phyloP scores from a whole-genome alignment of 108 stramenopile genomes.

The Bacterosira constricta region DNA sequence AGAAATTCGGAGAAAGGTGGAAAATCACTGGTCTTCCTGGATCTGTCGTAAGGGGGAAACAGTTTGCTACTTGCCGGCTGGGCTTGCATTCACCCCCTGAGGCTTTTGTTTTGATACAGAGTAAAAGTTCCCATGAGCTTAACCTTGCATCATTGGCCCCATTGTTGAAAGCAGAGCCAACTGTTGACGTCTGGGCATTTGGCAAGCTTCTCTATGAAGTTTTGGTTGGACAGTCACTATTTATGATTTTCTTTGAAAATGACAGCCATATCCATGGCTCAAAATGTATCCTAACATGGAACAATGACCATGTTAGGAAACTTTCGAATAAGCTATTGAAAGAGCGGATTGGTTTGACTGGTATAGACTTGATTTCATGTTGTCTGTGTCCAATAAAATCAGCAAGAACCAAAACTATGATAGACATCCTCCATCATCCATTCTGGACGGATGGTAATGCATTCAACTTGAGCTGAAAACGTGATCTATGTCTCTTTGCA shows the following conservation, averaged over 20 bases:
- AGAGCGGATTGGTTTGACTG: slow-evolving; percentile 50
- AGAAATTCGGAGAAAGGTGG: slow-evolving; percentile 78
- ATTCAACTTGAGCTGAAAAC: slow-evolving; percentile 3
- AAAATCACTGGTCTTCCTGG: slow-evolving; percentile 64
- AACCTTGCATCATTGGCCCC: slow-evolving; percentile 21
- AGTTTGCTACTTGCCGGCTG: slow-evolving; percentile 48
- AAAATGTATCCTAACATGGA: slow-evolving; percentile 31
- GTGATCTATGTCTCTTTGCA: not conserved
- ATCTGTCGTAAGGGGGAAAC: slow-evolving; percentile 49
- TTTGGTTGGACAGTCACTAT: slow-evolving; percentile 71
- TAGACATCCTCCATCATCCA: slow-evolving; percentile 49
- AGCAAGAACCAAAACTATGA: slow-evolving; percentile 50
- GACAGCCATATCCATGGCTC: slow-evolving; percentile 18
- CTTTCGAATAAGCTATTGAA: slow-evolving; percentile 47
- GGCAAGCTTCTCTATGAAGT: slow-evolving; percentile 82
- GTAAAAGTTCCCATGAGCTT: slow-evolving; percentile 26
- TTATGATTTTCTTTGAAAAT: slow-evolving; percentile 40
- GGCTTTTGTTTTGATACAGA: slow-evolving; percentile 36
- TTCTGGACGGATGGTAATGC: slow-evolving; percentile 48
- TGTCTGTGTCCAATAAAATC: slow-evolving; percentile 53
- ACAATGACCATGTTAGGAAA: slow-evolving; percentile 47
- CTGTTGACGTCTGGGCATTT: slow-evolving; percentile 81
- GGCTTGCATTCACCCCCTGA: slow-evolving; percentile 71
- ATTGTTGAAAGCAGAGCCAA: slow-evolving; percentile 37
- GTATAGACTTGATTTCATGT: slow-evolving; percentile 61